Evolutionary conservation across 108 stramenopile species (phyloP), one percentile per base, ranked within the genome.

Genomic region (Cylindrotheca closterium): DNA sequence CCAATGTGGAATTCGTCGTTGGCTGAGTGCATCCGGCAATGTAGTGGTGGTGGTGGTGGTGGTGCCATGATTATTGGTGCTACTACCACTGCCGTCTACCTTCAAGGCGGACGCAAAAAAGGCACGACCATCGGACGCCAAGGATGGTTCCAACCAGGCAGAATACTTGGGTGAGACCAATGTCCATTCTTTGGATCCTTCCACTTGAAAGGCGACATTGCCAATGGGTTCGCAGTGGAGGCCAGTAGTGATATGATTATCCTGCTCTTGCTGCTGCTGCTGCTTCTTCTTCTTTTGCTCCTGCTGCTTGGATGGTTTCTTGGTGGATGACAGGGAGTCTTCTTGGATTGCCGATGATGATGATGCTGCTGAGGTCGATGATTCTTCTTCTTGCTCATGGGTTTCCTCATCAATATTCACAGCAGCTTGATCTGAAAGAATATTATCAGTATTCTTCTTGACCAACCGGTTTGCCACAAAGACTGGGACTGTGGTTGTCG

Each of bases 171-270:
- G 82, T 33, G 68, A 55, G 1, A 95, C 73, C 42, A 95, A 66
- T 15, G 91, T 92, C 90, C 90, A 92, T 31, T 60, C 48, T 31
- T 83, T 80, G 4, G 55, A 15, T 15, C 93, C 93, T 26, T 65
- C 69, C 10, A 92, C 52, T 70, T 95, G 90, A 5, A 92, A 83
- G 0, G 88, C 89, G 0, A 92, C 79, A 63, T 89, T 91, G 10
- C 80, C 90, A 37, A 95, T 92, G 0, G 93, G 93, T 61, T 95
- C 93, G 37, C 85, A 77, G 51, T 95, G 93, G 8, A 95, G 60
- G 21, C 85, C 87, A 2, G 93, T 95, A 32, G 70, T 58, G 15
- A 82, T 42, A 15, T 42, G 37, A n/a, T n/a, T n/a, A n/a, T n/a
- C n/a, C n/a, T n/a, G n/a, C n/a, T n/a, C n/a, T n/a, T n/a, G n/a